Evolutionary conservation across 2,329 filamentous ascomycete species (phyloP).

Genomic region (Diplodia sapinea): DNA sequence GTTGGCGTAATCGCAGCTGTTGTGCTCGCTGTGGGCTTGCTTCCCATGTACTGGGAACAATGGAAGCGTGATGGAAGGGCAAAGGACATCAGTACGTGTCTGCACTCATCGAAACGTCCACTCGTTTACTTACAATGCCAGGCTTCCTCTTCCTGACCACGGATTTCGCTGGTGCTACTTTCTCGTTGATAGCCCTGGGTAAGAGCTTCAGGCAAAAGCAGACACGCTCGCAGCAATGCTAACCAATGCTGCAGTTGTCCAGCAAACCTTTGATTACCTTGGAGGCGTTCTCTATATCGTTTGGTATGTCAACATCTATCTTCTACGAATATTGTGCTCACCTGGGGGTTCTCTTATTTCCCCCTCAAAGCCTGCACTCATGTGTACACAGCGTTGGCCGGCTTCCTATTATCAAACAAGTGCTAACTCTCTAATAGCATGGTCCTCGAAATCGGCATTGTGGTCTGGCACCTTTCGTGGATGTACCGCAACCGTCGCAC

Average conservation of each 20-base stretch:
- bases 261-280: slow-evolving; percentile 66
- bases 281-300: slow-evolving; percentile 66
- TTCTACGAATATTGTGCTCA: background rate
- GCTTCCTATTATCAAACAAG: background rate
- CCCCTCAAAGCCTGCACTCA: background rate
- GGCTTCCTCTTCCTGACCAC: slow-evolving; percentile 64
- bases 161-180: slow-evolving; percentile 66
- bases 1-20: slow-evolving; percentile 65
- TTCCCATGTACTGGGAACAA: slow-evolving; percentile 67
- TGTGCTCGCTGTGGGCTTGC: slow-evolving; percentile 61
- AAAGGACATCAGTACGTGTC: slow-evolving; percentile 61
- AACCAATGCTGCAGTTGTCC: slow-evolving; percentile 55
- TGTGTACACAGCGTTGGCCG: no score
- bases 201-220: slow-evolving; percentile 35
- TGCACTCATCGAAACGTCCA: no score
- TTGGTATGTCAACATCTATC: slow-evolving; percentile 53
- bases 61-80: slow-evolving; percentile 67
- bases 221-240: background rate
- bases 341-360: no score
- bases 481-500: slow-evolving; percentile 60
- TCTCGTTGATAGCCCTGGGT: slow-evolving; percentile 68
- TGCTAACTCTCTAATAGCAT: slow-evolving; percentile 49
- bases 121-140: background rate
- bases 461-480: slow-evolving; percentile 65
- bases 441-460: slow-evolving; percentile 65